phyloP scores from a whole-genome alignment of 2,329 filamentous ascomycete species.

The Ophiostoma pallidulum region DNA sequence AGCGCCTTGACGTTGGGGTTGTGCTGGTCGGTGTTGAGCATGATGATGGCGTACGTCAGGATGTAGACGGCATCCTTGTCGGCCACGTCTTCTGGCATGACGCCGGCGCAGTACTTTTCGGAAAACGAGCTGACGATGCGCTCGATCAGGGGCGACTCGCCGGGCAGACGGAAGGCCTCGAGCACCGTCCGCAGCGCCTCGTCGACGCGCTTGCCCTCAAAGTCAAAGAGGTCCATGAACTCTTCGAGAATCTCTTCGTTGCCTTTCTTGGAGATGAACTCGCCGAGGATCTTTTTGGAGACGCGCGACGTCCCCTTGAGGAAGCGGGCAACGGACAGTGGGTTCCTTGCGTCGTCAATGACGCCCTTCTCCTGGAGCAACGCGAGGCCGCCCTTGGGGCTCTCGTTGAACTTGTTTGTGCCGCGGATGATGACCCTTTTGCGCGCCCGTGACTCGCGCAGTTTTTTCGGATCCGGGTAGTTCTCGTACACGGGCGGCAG shows the following conservation, averaged over 20 bases:
- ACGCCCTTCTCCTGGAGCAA: slow-evolving; percentile 80
- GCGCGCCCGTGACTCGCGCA: slow-evolving; percentile 63
- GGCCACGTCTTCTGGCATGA: slow-evolving; percentile 62
- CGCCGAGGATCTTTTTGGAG: slow-evolving; percentile 83
- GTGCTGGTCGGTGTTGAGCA: slow-evolving; percentile 95
- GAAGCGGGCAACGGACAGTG: slow-evolving; percentile 74
- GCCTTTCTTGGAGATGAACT: slow-evolving; percentile 83
- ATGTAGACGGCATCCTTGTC: slow-evolving; percentile 85
- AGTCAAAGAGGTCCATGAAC: slow-evolving; percentile 83
- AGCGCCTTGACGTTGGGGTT: slow-evolving; percentile 76
- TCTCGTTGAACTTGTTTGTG: slow-evolving; percentile 88
- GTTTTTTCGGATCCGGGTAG: slow-evolving; percentile 52
- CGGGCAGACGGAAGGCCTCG: slow-evolving; percentile 85
- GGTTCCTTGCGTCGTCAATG: slow-evolving; percentile 65
- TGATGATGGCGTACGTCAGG: slow-evolving; percentile 90
- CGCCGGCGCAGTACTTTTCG: slow-evolving; percentile 68
- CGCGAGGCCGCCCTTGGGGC: slow-evolving; percentile 77
- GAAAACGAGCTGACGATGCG: slow-evolving; percentile 82
- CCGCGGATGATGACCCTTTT: slow-evolving; percentile 88
- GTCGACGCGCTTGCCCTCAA: slow-evolving; percentile 75
- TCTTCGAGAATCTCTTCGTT: slow-evolving; percentile 78
- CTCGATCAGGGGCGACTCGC: slow-evolving; percentile 87
- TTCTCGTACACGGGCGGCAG: slow-evolving; percentile 55
- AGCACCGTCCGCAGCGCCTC: slow-evolving; percentile 82
- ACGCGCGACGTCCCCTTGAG: slow-evolving; percentile 78